Conservation (phyloP, 805 yeast genomes). For the Kluyveromyces lactis region DNA sequence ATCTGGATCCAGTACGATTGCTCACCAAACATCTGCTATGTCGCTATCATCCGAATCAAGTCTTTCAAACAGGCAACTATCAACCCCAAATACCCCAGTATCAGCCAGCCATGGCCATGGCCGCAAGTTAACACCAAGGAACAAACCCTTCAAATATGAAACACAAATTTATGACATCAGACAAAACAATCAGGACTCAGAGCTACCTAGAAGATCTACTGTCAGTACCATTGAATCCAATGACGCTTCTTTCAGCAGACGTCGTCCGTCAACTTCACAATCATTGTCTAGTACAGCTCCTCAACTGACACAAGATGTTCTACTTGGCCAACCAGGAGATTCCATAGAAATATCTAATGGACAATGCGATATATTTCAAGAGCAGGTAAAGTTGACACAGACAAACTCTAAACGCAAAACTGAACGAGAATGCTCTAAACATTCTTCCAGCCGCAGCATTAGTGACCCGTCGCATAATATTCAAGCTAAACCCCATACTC, state of each 20-base stretch:
- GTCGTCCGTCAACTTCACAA: neutral
- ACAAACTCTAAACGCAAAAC: neutral
- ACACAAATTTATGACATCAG: conserved; percentile 33
- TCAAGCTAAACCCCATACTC: neutral
- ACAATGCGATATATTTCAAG: too few species aligned
- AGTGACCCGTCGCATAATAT: conserved; percentile 1
- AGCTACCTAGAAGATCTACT: neutral
- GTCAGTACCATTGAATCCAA: neutral
- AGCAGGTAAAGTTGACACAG: too few species aligned
- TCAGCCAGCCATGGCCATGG: conserved; percentile 12
- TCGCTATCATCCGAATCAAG: conserved; percentile 20
- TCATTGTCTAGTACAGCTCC: neutral
- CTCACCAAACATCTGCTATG: conserved; percentile 17
- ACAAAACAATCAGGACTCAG: conserved; percentile 7
- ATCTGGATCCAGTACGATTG: conserved; percentile 5
- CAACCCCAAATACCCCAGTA: conserved; percentile 19
- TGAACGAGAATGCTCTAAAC: neutral
- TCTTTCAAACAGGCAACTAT: conserved; percentile 3
- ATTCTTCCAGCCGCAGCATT: neutral
- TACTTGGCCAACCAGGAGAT: conserved; percentile 29
- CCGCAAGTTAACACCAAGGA: conserved; percentile 1
- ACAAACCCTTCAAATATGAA: conserved; percentile 28
- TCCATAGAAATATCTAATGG: conserved; percentile 19
- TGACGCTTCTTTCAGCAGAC: neutral
- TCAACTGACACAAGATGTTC: conserved; percentile 14